phyloP scores from a whole-genome alignment of 225 moss, liverwort and hornwort species.

The Neckera pumila region DNA sequence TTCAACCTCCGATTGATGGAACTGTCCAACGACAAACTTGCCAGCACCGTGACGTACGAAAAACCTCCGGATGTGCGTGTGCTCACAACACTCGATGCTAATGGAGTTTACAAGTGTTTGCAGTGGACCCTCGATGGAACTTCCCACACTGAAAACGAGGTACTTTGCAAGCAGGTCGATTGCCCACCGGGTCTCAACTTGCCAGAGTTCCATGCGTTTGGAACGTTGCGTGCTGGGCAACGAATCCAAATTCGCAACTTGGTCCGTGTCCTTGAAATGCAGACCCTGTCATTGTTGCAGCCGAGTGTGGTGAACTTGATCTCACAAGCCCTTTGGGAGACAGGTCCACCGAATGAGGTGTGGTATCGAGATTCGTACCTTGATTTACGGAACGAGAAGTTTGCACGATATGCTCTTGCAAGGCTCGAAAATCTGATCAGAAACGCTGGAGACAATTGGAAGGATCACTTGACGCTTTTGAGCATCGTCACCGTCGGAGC shows the following conservation, averaged over 20 bases:
- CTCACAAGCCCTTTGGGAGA: background rate
- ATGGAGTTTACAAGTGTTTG: background rate
- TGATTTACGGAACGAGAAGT: constrained; percentile 1
- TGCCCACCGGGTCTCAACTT: background rate
- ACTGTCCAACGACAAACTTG: background rate
- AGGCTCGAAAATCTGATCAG: background rate
- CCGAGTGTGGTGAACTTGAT: constrained; percentile 22
- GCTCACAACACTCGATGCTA: background rate
- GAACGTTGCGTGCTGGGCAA: constrained; percentile 7
- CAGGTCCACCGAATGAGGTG: background rate
- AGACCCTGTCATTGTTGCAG: constrained; percentile 1
- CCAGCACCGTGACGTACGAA: background rate
- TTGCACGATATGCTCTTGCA: background rate
- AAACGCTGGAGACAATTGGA: constrained; percentile 14
- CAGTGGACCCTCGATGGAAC: constrained; percentile 14
- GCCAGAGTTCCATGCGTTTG: constrained; percentile 8
- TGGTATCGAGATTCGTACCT: constrained; percentile 10
- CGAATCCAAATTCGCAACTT: constrained; percentile 12
- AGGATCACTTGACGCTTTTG: constrained; percentile 16
- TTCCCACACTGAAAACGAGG: constrained; percentile 14
- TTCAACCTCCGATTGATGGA: constrained; percentile 8
- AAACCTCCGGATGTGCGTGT: background rate
- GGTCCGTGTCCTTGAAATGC: constrained; percentile 13
- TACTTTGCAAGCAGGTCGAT: background rate
- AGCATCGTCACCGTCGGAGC: background rate